Base-by-base conservation (phyloP, 2,329 filamentous ascomycete genomes). In the Xylaria sp. region DNA sequence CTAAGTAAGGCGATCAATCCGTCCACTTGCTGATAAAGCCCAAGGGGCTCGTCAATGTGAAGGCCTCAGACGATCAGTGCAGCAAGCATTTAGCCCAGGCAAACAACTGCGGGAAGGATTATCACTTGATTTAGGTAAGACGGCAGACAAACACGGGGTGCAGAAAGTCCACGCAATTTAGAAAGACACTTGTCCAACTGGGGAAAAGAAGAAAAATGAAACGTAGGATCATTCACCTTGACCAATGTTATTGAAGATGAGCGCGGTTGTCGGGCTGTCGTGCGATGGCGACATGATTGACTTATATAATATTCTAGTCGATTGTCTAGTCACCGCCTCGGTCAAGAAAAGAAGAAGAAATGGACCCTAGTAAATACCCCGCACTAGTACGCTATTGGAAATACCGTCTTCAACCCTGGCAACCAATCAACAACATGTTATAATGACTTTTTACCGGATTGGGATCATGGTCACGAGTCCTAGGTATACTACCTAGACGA, bases 211-310 rank as follows among this genome's bases (percentile, higher is more conserved):
- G 24, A 27, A 27, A 55, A 42, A 61, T 6, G 14, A 34, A 61
- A 50, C n/a, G 58, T 36, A 59, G 24, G 34, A 39, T 19, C 51
- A 21, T 62, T 69, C 57, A 68, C 53, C 36, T 61, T 30, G 56
- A 47, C 54, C 56, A 55, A 61, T 58, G 57, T 24, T 62, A 61
- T 61, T 62, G 57, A 68, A 61, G 56, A 61, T 27, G 2, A 62
- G 56, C 17, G 34, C 69, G 69, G 69, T 24, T 68, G 69, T 72
- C 70, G 70, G 70, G 68, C 68, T 72, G 70, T 72, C 70, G 70
- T 72, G 70, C 70, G 70, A 72, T 72, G 68, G 70, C 70, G 70
- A 72, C 70, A 72, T 72, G 65, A 64, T 55, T 66, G 19, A 54
- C 53, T 45, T 30, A 48, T 19, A 60, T 21, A 55, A 19, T 7